Conservation (phyloP, 169 alveolate genomes). For the Cryptosporidium baileyi region DNA sequence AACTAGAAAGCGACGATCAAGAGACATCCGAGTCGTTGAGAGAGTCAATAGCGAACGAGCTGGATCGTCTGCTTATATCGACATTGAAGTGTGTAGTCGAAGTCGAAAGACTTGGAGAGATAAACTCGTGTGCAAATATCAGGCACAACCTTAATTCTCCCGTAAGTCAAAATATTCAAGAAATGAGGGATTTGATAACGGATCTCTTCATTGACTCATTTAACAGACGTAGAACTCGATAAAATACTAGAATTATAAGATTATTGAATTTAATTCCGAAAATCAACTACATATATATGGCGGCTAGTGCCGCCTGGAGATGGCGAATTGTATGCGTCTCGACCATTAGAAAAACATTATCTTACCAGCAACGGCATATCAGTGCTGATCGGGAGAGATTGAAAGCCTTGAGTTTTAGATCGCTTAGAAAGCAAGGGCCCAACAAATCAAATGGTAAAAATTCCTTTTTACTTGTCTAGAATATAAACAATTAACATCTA, state of each 20-base stretch:
- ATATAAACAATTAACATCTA: not conserved
- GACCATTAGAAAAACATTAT: constrained; percentile 34
- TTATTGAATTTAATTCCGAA: too few relatives aligned
- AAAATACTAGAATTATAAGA: too few relatives aligned
- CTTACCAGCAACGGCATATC: not conserved
- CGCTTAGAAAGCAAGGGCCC: constrained; percentile 39
- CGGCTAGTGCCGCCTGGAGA: constrained; percentile 72
- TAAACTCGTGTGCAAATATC: constrained; percentile 4
- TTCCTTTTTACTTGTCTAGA: not conserved
- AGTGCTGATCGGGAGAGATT: not conserved
- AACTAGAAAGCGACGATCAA: not conserved
- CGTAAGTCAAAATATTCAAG: not conserved
- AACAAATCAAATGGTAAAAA: not conserved
- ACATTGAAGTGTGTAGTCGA: constrained; percentile 37
- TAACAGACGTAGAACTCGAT: not conserved
- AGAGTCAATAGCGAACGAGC: not conserved
- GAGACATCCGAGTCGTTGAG: not conserved
- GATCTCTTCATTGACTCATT: not conserved
- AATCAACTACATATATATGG: constrained; percentile 12
- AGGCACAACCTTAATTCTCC: constrained; percentile 5
- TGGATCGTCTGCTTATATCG: constrained; percentile 23
- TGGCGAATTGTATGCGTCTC: constrained; percentile 33
- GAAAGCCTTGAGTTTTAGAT: constrained; percentile 48
- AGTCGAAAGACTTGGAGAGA: constrained; percentile 7
- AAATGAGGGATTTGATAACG: constrained; percentile 20